phyloP scores from a whole-genome alignment of 129 eudicot genomes.

The Cynara cardunculus region DNA sequence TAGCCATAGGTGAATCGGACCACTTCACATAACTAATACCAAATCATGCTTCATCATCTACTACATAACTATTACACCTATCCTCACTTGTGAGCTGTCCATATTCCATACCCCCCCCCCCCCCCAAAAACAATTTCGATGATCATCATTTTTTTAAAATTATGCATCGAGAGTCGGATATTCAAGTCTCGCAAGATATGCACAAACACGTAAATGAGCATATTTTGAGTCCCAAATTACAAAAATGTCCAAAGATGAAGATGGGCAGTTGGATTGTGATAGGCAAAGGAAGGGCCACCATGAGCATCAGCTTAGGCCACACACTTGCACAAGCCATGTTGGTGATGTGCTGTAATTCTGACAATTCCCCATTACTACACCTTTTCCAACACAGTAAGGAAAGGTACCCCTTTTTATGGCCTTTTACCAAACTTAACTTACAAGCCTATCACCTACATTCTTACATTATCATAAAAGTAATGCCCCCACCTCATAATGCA shows the following conservation, averaged over 20 bases:
- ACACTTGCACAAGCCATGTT: conserved; percentile 33
- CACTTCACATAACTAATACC: background rate
- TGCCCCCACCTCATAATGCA: conserved; percentile 10
- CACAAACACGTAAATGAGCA: no score
- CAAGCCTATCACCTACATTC: conserved; percentile 20
- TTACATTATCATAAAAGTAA: conserved; percentile 24
- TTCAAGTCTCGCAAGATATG: no score
- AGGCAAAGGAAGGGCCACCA: conserved; percentile 29
- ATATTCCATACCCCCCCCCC: no score
- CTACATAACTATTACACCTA: background rate
- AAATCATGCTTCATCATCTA: background rate
- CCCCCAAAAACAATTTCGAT: no score
- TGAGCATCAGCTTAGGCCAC: conserved; percentile 30
- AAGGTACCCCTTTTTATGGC: conserved; percentile 23
- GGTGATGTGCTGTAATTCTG: conserved; percentile 37
- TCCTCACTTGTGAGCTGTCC: background rate
- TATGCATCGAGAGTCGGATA: no score
- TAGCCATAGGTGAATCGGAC: background rate
- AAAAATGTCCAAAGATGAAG: conserved; percentile 25
- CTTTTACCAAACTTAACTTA: conserved; percentile 31
- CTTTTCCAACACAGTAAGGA: conserved; percentile 17
- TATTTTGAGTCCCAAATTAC: background rate
- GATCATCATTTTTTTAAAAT: no score
- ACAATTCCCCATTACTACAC: conserved; percentile 26
- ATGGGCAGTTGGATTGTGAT: conserved; percentile 28